Evolutionary conservation across 208 protist species (phyloP).

Genomic region (Trichomonas gallinae): DNA sequence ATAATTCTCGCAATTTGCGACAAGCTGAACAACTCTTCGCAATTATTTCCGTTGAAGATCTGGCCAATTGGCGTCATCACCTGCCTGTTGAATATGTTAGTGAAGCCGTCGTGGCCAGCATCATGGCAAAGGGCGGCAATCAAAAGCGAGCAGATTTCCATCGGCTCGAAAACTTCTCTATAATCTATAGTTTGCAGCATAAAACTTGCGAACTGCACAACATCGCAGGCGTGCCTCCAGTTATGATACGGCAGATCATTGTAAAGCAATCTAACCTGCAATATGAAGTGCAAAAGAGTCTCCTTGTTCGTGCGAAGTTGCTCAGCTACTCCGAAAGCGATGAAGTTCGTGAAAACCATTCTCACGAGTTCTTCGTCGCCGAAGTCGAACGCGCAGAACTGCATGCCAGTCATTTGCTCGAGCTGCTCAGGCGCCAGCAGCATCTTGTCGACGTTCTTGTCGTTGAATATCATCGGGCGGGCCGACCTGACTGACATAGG

Average conservation of each 20-base stretch:
- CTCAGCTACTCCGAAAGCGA: background rate
- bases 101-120: constrained; percentile 81
- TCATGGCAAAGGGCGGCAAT: constrained; percentile 81
- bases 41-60: constrained; percentile 46
- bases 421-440: background rate
- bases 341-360: background rate
- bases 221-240: constrained; percentile 51
- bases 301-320: background rate
- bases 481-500: background rate
- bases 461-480: background rate
- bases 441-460: background rate
- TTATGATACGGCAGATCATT: constrained; percentile 55
- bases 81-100: constrained; percentile 79
- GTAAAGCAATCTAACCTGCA: constrained; percentile 5
- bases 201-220: constrained; percentile 45
- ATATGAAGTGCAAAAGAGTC: background rate
- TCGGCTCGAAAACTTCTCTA: constrained; percentile 40
- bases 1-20: constrained; percentile 32
- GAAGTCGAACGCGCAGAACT: background rate
- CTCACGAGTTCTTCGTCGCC: background rate
- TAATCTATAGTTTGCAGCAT: constrained; percentile 41
- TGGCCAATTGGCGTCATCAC: constrained; percentile 64
- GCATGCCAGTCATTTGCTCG: background rate
- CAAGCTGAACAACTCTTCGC: constrained; percentile 50
- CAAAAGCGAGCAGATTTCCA: constrained; percentile 65